Evolutionary conservation across 1,284 basidiomycete species (phyloP).

Genomic region (Farysia itapuensis): DNA sequence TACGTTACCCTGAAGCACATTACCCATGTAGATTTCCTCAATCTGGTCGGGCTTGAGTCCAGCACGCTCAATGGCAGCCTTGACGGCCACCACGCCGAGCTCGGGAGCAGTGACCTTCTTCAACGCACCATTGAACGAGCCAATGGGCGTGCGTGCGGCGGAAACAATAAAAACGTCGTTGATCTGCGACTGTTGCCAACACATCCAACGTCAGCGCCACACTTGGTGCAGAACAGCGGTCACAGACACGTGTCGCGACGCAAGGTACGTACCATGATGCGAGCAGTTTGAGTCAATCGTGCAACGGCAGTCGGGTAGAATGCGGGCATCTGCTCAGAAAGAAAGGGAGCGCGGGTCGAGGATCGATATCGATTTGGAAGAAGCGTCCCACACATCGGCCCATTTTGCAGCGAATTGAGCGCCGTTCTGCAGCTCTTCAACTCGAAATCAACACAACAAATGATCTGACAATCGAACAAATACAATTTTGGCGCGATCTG

Average conservation of each 20-base stretch:
- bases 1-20: slow-evolving; percentile 64
- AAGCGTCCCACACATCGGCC: no score
- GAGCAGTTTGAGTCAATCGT: slow-evolving; percentile 42
- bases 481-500: no score
- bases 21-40: slow-evolving; percentile 96
- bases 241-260: not conserved
- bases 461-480: no score
- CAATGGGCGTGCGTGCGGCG: slow-evolving; percentile 90
- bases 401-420: no score
- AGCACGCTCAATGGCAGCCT: slow-evolving; percentile 75
- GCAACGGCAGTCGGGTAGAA: slow-evolving; percentile 44
- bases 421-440: no score
- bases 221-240: not conserved
- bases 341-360: slow-evolving; percentile 1
- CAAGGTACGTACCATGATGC: slow-evolving; percentile 49
- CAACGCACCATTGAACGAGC: slow-evolving; percentile 85
- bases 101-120: slow-evolving; percentile 87
- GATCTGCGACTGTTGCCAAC: slow-evolving; percentile 16
- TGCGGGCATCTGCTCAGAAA: slow-evolving; percentile 34
- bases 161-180: slow-evolving; percentile 86
- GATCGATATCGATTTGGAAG: slow-evolving; percentile 3
- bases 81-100: slow-evolving; percentile 84
- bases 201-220: not conserved
- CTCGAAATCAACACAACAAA: no score
- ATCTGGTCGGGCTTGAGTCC: slow-evolving; percentile 78